phyloP scores from a whole-genome alignment of 768 basidiomycete genomes.

The Pleurotus platypus region DNA sequence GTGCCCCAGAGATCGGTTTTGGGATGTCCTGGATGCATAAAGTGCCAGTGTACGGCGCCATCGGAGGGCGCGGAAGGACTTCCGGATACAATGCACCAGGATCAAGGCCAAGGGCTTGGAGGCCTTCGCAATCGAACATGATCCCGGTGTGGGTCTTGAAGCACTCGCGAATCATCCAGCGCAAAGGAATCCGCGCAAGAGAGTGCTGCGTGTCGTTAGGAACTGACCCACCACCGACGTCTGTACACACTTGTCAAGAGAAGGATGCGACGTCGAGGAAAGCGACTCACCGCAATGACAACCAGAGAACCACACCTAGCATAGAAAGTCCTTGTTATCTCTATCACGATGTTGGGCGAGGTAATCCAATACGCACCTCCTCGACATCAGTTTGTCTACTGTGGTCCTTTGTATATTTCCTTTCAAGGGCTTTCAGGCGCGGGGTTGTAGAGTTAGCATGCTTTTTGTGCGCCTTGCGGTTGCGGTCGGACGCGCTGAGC shows the following conservation, averaged over 20 bases:
- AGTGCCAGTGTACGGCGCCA: slow-evolving; percentile 19
- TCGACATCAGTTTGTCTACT: slow-evolving; percentile 17
- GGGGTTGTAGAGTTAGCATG: slow-evolving; percentile 16
- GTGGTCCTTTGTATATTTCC: slow-evolving; percentile 23
- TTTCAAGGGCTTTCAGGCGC: slow-evolving; percentile 25
- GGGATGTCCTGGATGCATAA: slow-evolving; percentile 19
- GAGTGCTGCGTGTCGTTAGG: slow-evolving; percentile 34
- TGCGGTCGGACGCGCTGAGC: slow-evolving; percentile 18
- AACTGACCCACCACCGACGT: slow-evolving; percentile 56
- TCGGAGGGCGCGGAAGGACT: slow-evolving; percentile 28
- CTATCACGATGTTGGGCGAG: background rate
- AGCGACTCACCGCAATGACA: slow-evolving; percentile 40
- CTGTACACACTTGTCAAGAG: slow-evolving; percentile 20
- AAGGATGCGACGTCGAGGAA: background rate
- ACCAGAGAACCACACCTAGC: slow-evolving; percentile 62
- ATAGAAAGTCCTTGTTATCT: slow-evolving; percentile 29
- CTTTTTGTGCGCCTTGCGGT: background rate
- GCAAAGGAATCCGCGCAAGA: slow-evolving; percentile 49
- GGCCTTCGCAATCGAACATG: slow-evolving; percentile 48
- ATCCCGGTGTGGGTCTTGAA: slow-evolving; percentile 56
- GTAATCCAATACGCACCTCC: background rate
- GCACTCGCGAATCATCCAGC: slow-evolving; percentile 72
- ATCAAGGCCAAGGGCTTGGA: slow-evolving; percentile 40
- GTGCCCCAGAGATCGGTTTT: background rate
- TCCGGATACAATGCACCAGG: slow-evolving; percentile 31